Conservation (phyloP, 2,329 filamentous ascomycete genomes). For the Didymella segeticola region DNA sequence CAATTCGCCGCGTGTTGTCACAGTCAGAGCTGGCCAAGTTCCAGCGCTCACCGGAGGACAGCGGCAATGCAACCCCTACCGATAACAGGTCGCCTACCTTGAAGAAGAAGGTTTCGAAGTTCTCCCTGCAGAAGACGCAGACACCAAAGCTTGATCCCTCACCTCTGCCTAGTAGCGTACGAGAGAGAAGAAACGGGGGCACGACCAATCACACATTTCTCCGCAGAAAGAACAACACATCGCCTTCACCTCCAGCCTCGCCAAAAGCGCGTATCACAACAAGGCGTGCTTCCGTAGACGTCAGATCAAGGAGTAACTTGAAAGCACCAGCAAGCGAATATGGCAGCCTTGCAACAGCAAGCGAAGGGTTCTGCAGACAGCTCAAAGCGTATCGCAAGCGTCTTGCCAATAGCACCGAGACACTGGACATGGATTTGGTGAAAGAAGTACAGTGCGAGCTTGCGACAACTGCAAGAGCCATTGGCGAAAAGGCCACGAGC, state of each 20-base stretch:
- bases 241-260: slow-evolving; percentile 52
- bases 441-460: slow-evolving; percentile 66
- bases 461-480: slow-evolving; percentile 53
- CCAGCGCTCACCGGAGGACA: slow-evolving; percentile 58
- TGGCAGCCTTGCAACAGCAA: slow-evolving; percentile 48
- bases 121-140: slow-evolving; percentile 52
- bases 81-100: slow-evolving; percentile 58
- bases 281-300: slow-evolving; percentile 58
- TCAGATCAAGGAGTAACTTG: slow-evolving; percentile 51
- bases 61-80: slow-evolving; percentile 42
- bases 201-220: slow-evolving; percentile 13
- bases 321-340: slow-evolving; percentile 50
- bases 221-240: slow-evolving; percentile 46
- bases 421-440: slow-evolving; percentile 53
- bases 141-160: slow-evolving; percentile 54
- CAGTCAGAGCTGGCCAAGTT: slow-evolving; percentile 87
- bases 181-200: slow-evolving; percentile 31
- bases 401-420: slow-evolving; percentile 57
- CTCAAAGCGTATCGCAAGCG: slow-evolving; percentile 66
- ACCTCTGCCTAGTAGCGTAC: slow-evolving; percentile 35
- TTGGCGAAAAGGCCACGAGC: slow-evolving; percentile 53
- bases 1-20: slow-evolving; percentile 84
- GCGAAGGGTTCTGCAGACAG: slow-evolving; percentile 64
- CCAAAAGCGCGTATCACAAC: slow-evolving; percentile 45
- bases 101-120: slow-evolving; percentile 63